These are phyloP conservation scores for Fusarium sp. DNA, from an alignment of 2,329 filamentous ascomycete genomes.

Conservation along the genomic window DNA sequence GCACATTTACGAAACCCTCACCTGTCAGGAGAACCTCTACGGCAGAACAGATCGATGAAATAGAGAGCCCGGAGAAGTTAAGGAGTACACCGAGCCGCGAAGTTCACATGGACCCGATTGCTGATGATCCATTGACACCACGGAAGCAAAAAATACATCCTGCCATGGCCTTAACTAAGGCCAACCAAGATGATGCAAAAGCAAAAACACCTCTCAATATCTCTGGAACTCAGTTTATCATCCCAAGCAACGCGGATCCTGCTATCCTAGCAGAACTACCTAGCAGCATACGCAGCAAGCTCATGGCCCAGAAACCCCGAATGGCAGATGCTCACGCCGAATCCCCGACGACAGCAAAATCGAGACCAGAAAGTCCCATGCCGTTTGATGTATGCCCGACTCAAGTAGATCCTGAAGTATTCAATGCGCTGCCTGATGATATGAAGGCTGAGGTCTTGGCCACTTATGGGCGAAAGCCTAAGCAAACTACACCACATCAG, in stretches of 20 bases:
- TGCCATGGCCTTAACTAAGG: slow-evolving; percentile 66
- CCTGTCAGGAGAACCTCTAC: slow-evolving; percentile 58
- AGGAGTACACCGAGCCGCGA: slow-evolving; percentile 50
- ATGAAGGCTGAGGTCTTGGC: slow-evolving; percentile 87
- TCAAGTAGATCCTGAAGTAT: slow-evolving; percentile 87
- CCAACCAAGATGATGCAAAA: slow-evolving; percentile 65
- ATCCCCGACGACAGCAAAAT: slow-evolving; percentile 51
- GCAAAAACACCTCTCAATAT: slow-evolving; percentile 81
- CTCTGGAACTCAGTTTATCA: slow-evolving; percentile 89
- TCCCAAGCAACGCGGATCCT: slow-evolving; percentile 87
- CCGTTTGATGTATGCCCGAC: slow-evolving; percentile 71
- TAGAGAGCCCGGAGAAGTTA: slow-evolving; percentile 55
- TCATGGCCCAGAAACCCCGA: slow-evolving; percentile 72
- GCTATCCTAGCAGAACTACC: slow-evolving; percentile 88
- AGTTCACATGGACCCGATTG: slow-evolving; percentile 65
- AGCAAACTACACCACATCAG: slow-evolving; percentile 59
- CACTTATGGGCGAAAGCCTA: slow-evolving; percentile 69
- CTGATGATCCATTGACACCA: slow-evolving; percentile 68
- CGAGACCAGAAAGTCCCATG: slow-evolving; percentile 59
- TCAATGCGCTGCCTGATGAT: slow-evolving; percentile 86
- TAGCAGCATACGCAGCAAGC: slow-evolving; percentile 82
- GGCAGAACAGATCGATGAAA: slow-evolving; percentile 68
- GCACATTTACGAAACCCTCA: slow-evolving; percentile 61
- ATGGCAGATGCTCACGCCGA: slow-evolving; percentile 39
- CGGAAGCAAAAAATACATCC: slow-evolving; percentile 68